Evolutionary conservation across 1,284 basidiomycete genomes (phyloP).

Genomic region (Leccinum solheimii): DNA sequence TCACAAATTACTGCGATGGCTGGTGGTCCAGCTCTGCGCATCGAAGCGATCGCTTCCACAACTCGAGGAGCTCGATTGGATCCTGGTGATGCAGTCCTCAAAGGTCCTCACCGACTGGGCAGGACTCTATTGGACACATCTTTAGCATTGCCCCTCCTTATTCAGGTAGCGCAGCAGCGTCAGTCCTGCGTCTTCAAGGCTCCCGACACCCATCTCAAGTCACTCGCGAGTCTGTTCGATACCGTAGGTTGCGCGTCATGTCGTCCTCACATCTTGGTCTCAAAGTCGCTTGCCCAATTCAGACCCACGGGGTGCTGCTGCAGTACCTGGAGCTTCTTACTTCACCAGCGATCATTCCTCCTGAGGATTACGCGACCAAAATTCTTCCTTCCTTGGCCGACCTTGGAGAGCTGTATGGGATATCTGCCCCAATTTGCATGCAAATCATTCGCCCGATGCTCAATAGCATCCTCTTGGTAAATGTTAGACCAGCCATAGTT

Average conservation of each 20-base stretch:
- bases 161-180: slow-evolving; percentile 87
- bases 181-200: slow-evolving; percentile 77
- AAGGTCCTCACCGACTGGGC: slow-evolving; percentile 69
- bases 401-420: slow-evolving; percentile 71
- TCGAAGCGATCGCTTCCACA: slow-evolving; percentile 77
- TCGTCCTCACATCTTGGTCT: slow-evolving; percentile 21
- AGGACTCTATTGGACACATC: slow-evolving; percentile 69
- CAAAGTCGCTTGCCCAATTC: slow-evolving; percentile 21
- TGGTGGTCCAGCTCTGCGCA: slow-evolving; percentile 84
- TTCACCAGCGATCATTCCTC: slow-evolving; percentile 57
- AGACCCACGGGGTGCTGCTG: slow-evolving; percentile 77
- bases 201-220: slow-evolving; percentile 76
- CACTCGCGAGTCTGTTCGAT: slow-evolving; percentile 84
- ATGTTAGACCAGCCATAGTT: slow-evolving; percentile 23
- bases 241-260: slow-evolving; percentile 54
- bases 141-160: slow-evolving; percentile 79
- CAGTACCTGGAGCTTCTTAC: slow-evolving; percentile 77
- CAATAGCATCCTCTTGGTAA: slow-evolving; percentile 61
- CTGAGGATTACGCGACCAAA: slow-evolving; percentile 64
- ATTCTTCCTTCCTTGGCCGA: slow-evolving; percentile 72
- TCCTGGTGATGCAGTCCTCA: slow-evolving; percentile 56
- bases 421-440: slow-evolving; percentile 86
- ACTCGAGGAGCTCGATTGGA: slow-evolving; percentile 72
- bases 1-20: slow-evolving; percentile 88
- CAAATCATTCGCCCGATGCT: slow-evolving; percentile 86